Percentiles rank a stretch among this genome's conserved stretches.
Conservation (phyloP, 768 basidiomycete species). For the Tricholoma hemisulphureum region DNA sequence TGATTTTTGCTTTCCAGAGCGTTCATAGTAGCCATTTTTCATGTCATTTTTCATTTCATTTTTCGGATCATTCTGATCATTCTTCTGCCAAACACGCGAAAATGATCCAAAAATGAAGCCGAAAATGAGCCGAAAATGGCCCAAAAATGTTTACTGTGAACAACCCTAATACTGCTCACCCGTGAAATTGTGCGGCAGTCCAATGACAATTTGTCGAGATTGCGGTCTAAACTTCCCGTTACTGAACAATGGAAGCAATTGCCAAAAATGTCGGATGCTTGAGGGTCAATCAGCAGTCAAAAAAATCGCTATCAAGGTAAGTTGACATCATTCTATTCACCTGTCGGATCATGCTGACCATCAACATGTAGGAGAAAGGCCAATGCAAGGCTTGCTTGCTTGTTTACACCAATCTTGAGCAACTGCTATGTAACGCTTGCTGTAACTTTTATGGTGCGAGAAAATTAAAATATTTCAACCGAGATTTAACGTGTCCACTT, state of each 20-base stretch:
- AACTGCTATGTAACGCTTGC: neutral
- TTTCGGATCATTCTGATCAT: too few relatives aligned
- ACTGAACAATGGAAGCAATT: neutral
- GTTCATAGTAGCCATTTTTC: too few relatives aligned
- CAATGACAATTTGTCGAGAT: neutral
- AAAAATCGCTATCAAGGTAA: conserved; percentile 1
- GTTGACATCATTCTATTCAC: neutral
- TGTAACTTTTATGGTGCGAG: neutral
- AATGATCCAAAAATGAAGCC: too few relatives aligned
- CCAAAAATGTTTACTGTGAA: too few relatives aligned
- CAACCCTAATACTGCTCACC: too few relatives aligned
- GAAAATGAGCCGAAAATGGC: too few relatives aligned
- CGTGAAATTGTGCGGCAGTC: neutral
- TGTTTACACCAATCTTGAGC: neutral
- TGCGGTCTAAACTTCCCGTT: neutral
- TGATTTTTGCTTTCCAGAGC: too few relatives aligned
- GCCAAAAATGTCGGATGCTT: neutral
- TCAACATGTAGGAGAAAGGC: neutral
- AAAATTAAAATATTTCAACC: neutral
- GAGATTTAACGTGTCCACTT: neutral
- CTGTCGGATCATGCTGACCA: neutral
- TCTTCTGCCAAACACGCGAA: too few relatives aligned
- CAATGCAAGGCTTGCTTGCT: conserved; percentile 3
- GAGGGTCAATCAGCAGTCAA: neutral
- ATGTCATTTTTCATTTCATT: too few relatives aligned